Conservation (phyloP, 176 grass and related monocot species). For the Aegilops tauschii region DNA sequence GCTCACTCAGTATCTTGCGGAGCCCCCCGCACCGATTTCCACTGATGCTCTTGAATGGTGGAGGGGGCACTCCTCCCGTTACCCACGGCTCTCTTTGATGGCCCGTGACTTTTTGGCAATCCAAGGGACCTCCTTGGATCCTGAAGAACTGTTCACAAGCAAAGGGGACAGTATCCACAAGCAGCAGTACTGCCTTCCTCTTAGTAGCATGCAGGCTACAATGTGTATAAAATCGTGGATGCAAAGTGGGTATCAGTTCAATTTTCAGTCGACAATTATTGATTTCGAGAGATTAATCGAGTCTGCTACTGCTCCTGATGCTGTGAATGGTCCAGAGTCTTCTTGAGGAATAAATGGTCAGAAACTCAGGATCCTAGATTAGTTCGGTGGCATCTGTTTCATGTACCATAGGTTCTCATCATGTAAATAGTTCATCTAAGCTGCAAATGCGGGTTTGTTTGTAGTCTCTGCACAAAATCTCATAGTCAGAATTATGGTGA, state of each 20-base stretch:
- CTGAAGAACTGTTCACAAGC: constrained; percentile 81
- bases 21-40: constrained; percentile 68
- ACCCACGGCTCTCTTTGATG: constrained; percentile 83
- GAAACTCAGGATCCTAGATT: constrained; percentile 5
- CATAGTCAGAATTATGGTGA: neutral
- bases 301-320: constrained; percentile 31
- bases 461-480: neutral
- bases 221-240: constrained; percentile 84
- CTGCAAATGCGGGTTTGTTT: neutral
- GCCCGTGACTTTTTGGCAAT: constrained; percentile 88
- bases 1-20: constrained; percentile 73
- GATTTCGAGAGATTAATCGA: constrained; percentile 70
- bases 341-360: constrained; percentile 16
- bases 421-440: constrained; percentile 42
- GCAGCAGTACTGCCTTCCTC: constrained; percentile 70
- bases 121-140: constrained; percentile 75
- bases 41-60: constrained; percentile 88
- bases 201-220: constrained; percentile 51
- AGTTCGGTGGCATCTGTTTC: constrained; percentile 22
- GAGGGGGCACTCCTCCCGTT: constrained; percentile 72
- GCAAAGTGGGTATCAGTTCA: constrained; percentile 73
- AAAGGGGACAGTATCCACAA: constrained; percentile 70
- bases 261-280: constrained; percentile 55
- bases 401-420: constrained; percentile 21
- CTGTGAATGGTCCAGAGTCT: constrained; percentile 15